Conservation (phyloP, 371 early-diverging fungal genomes). For the Mucor saturninus region DNA sequence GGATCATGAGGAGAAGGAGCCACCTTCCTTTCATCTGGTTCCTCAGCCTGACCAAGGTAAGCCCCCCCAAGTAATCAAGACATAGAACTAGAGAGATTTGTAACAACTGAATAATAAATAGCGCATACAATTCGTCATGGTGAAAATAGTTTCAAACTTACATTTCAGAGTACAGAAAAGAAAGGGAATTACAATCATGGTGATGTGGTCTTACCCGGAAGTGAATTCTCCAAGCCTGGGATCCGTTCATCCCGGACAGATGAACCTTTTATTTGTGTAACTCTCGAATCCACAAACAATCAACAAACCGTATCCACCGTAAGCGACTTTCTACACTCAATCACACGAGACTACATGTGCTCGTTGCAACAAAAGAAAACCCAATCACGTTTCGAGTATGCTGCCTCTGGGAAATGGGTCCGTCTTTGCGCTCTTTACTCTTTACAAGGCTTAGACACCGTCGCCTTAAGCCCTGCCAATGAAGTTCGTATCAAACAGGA, state of each 20-base stretch:
- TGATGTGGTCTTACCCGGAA: background rate
- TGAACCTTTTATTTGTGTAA: background rate
- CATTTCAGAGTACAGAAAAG: background rate
- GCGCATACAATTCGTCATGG: background rate
- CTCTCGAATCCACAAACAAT: background rate
- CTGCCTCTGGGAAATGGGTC: background rate
- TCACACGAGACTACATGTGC: background rate
- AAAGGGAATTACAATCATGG: no score
- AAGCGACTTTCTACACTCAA: background rate
- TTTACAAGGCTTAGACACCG: background rate
- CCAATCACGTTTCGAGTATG: background rate
- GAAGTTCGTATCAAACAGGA: background rate
- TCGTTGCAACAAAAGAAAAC: background rate
- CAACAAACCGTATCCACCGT: background rate
- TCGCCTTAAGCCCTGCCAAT: background rate
- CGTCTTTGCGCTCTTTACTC: background rate
- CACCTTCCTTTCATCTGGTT: background rate
- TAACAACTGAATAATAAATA: background rate
- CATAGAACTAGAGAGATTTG: background rate
- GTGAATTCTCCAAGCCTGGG: background rate
- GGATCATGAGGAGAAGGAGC: background rate
- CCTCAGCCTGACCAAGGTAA: background rate
- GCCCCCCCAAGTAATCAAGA: no score
- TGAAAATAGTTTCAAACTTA: background rate
- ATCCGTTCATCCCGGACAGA: background rate